Base-by-base conservation (phyloP, 495 filamentous ascomycete genomes). In the Neurospora hispaniola region DNA sequence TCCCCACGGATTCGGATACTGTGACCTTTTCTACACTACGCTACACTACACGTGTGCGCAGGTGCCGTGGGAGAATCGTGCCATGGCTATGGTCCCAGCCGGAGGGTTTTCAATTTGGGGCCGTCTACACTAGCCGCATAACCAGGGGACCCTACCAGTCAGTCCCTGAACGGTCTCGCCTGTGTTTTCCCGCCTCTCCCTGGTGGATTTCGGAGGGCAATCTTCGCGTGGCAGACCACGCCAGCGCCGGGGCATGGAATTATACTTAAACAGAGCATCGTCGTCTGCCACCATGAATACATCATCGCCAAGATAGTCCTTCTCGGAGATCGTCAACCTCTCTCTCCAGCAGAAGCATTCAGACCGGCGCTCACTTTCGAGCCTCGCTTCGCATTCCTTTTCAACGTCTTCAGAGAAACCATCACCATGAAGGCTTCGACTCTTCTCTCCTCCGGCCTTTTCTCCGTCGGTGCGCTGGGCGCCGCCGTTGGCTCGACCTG, bases 401-500 rank as follows among this genome's bases (percentile, higher is more conserved):
- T 12, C n/a, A 43, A 62, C 39, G n/a, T 39, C 68, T 42, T 44
- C 71, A 39, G 39, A 59, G 73, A 43, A 74, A 41, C 23, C 72
- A 40, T 31, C 73, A 74, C 5, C 66, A 79, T 79, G 77, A 80
- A 74, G 73, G 27, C 62, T 7, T 27, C 70, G 23, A 20, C 70
- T 31, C 69, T 74, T 66, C 68, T 77, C 43, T 71, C 73, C 18
- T 70, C 74, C 46, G 73, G 74, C 68, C 74, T 79, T 66, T 71
- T 78, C 16, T 72, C 73, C 4, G 73, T 70, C 69, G 72, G 71
- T 66, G 71, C 40, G 12, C n/a, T 72, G 72, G 75, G 74, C 38
- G 27, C 41, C 44, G 69, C 44, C 20, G 20, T 16, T 6, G 54
- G 35, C 41, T 23, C 42, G 18, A 66, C 39, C n/a, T 89, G 88